A percentile compares a stretch with the other conserved stretches of the same genome.
Conservation (phyloP, 1,139 yeast species). For the Diutina mesorugosa region DNA sequence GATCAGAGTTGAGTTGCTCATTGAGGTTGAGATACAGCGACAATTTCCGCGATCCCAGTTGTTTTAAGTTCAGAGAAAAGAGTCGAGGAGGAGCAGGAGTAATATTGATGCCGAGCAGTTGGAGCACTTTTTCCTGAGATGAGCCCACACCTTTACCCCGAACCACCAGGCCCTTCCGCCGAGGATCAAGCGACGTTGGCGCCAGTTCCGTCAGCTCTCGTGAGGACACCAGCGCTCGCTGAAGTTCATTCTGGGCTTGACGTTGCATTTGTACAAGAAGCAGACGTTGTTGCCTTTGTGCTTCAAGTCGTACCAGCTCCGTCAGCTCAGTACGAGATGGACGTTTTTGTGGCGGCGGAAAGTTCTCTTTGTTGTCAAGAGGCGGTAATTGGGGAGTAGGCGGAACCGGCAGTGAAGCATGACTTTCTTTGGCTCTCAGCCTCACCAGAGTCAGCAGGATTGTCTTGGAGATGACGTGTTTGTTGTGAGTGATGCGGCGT, state of each 20-base stretch:
- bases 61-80: neutral
- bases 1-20: neutral
- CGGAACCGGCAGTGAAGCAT: neutral
- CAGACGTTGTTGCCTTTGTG: neutral
- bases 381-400: neutral
- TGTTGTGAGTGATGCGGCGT: conserved; percentile 1
- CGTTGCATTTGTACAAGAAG: neutral
- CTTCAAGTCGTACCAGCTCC: neutral
- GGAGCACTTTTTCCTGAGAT: neutral
- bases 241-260: neutral
- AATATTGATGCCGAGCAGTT: neutral
- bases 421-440: neutral
- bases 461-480: neutral
- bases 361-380: neutral
- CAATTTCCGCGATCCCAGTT: conserved; percentile 1
- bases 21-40: neutral
- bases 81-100: neutral
- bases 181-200: neutral
- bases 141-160: neutral
- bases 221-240: neutral
- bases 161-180: neutral
- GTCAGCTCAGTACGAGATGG: neutral
- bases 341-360: neutral
- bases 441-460: neutral
- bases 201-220: neutral